A percentile compares a stretch with the other conserved stretches of the same genome.
Evolutionary conservation across 495 filamentous ascomycete genomes (phyloP).

Genomic region (Annulohypoxylon bovei): DNA sequence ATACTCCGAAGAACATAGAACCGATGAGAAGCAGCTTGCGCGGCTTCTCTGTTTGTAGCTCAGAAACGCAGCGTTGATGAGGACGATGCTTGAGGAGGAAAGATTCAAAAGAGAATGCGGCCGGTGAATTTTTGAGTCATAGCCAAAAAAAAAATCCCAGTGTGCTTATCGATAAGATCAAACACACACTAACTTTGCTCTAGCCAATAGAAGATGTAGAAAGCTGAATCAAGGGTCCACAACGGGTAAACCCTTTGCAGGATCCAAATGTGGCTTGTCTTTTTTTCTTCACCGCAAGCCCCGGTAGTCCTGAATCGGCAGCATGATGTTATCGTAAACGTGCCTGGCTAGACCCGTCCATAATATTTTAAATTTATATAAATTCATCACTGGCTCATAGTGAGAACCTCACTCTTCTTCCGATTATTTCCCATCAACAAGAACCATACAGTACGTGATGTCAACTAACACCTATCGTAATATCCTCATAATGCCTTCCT

Average conservation of each 20-base stretch:
- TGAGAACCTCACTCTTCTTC: slow-evolving; percentile 6
- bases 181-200: neutral
- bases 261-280: slow-evolving; percentile 21
- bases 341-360: slow-evolving; percentile 30
- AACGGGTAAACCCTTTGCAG: neutral
- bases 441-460: slow-evolving; percentile 9
- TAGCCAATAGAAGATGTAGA: neutral
- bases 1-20: slow-evolving; percentile 42
- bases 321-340: slow-evolving; percentile 11
- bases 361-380: neutral
- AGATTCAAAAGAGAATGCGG: slow-evolving; percentile 25
- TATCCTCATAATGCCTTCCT: slow-evolving; percentile 27
- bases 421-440: neutral
- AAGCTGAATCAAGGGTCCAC: neutral
- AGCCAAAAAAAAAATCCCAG: slow-evolving; percentile 21
- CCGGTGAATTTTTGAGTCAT: slow-evolving; percentile 44
- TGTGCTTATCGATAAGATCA: slow-evolving; percentile 41
- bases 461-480: slow-evolving; percentile 11
- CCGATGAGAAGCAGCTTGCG: slow-evolving; percentile 51
- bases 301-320: slow-evolving; percentile 3
- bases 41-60: slow-evolving; percentile 86
- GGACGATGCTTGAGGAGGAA: slow-evolving; percentile 79
- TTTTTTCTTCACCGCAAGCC: slow-evolving; percentile 12
- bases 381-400: neutral
- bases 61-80: slow-evolving; percentile 99